Percentiles rank a stretch among this genome's conserved stretches.
These are phyloP conservation scores for Picea abies DNA, from an alignment of 83 land plant genomes.

Conservation along the genomic window DNA sequence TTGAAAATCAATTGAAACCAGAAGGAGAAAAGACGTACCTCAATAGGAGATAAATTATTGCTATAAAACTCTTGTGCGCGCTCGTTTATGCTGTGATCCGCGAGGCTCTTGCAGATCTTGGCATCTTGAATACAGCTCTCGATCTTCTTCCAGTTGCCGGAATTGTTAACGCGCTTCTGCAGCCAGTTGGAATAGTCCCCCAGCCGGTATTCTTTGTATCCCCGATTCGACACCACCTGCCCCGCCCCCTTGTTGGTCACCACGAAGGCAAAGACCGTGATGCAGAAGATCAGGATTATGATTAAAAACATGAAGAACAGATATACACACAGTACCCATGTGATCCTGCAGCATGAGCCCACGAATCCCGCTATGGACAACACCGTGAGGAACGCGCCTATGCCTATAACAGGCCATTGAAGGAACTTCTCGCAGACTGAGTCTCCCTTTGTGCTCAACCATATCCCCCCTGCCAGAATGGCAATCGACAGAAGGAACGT, in stretches of 20 bases:
- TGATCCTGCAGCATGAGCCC: constrained; percentile 42
- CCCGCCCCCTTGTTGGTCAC: constrained; percentile 94
- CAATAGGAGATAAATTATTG: neutral
- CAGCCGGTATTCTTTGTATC: constrained; percentile 73
- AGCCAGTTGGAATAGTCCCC: constrained; percentile 92
- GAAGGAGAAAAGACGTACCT: too few species aligned
- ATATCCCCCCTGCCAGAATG: constrained; percentile 83
- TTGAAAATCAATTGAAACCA: too few species aligned
- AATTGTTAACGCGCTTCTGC: constrained; percentile 65
- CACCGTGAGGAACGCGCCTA: constrained; percentile 35
- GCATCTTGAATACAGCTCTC: constrained; percentile 76
- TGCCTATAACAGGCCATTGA: constrained; percentile 84
- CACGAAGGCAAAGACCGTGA: constrained; percentile 49
- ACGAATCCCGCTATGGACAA: constrained; percentile 46
- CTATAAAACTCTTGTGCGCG: neutral
- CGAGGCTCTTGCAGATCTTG: constrained; percentile 55
- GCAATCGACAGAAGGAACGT: constrained; percentile 73
- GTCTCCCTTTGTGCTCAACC: constrained; percentile 70
- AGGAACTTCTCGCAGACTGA: constrained; percentile 84
- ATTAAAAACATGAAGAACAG: constrained; percentile 45
- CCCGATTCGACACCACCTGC: constrained; percentile 51
- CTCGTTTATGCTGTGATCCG: constrained; percentile 14
- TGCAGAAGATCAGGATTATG: constrained; percentile 32
- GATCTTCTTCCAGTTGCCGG: constrained; percentile 73
- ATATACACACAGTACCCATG: constrained; percentile 41